Conservation (phyloP, 129 eudicot species). For the Helichrysum umbraculigerum region DNA sequence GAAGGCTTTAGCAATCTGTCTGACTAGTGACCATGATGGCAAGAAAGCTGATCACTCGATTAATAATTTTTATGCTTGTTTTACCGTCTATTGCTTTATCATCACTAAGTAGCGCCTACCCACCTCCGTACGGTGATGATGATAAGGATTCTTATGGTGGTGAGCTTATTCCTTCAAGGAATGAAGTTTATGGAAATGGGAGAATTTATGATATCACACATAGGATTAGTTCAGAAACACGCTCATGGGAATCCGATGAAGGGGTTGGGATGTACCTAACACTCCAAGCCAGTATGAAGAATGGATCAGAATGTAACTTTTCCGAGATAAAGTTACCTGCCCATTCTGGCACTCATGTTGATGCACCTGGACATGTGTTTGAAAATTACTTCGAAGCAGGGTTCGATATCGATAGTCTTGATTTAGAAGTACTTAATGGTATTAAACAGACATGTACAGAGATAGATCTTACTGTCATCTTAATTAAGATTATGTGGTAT, state of each 20-base stretch:
- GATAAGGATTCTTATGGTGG: constrained; percentile 9
- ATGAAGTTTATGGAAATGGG: constrained; percentile 57
- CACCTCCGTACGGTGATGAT: constrained; percentile 2
- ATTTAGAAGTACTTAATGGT: constrained; percentile 65
- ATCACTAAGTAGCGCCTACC: constrained; percentile 24
- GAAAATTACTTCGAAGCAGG: constrained; percentile 66
- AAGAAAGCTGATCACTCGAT: constrained; percentile 22
- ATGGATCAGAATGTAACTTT: constrained; percentile 63
- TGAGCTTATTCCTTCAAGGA: constrained; percentile 35
- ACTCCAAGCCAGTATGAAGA: constrained; percentile 55
- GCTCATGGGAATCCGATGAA: constrained; percentile 37
- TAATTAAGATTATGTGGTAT: not conserved
- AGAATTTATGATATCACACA: constrained; percentile 74
- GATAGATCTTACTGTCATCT: not conserved
- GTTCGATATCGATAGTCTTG: constrained; percentile 69
- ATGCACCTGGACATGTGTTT: constrained; percentile 85
- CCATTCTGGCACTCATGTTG: constrained; percentile 83
- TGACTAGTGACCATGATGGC: not conserved
- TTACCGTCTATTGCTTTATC: constrained; percentile 12
- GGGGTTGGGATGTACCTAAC: constrained; percentile 50
- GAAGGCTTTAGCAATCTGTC: not conserved
- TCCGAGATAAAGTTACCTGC: constrained; percentile 59
- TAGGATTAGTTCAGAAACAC: constrained; percentile 47
- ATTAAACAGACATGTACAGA: not conserved
- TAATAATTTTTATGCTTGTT: constrained; percentile 9